Percentiles rank a stretch among this genome's conserved stretches.
These are phyloP conservation scores for Chlorencoelia australis DNA, from an alignment of 2,329 filamentous ascomycete species.

Conservation along the genomic window DNA sequence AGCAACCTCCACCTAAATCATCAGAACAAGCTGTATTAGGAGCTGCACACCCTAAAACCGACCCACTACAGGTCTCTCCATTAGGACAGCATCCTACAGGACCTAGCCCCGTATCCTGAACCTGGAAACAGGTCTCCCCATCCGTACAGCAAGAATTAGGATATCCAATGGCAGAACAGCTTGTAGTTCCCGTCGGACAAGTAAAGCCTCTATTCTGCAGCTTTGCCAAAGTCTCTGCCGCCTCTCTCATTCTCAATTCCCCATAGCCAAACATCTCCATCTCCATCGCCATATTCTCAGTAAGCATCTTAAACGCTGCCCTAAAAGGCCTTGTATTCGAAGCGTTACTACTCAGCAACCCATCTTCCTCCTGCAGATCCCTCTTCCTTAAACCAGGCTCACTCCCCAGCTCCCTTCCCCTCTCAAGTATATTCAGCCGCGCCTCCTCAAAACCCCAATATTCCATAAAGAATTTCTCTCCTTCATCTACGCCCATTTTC, in stretches of 20 bases:
- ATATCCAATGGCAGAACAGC: conserved; percentile 53
- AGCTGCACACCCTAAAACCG: conserved; percentile 49
- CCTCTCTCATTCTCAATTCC: conserved; percentile 12
- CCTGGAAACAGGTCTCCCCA: conserved; percentile 55
- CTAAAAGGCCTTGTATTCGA: conserved; percentile 29
- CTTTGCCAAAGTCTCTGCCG: conserved; percentile 33
- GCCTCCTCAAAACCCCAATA: conserved; percentile 36
- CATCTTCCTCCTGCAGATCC: conserved; percentile 18
- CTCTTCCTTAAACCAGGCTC: conserved; percentile 9
- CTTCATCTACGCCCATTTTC: conserved; percentile 61
- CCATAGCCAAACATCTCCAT: conserved; percentile 2
- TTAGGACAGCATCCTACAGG: conserved; percentile 66
- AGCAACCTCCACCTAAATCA: conserved; percentile 63
- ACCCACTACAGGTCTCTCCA: conserved; percentile 52
- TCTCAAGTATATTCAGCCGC: conserved; percentile 5
- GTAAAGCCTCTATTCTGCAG: conserved; percentile 48
- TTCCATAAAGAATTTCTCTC: conserved; percentile 64
- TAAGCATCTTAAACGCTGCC: conserved; percentile 43
- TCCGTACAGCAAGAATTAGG: conserved; percentile 64
- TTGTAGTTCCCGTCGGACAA: conserved; percentile 57
- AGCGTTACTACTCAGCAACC: conserved; percentile 14
- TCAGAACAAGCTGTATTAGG: conserved; percentile 56
- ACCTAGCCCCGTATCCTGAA: conserved; percentile 52
- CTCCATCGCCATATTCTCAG: conserved; percentile 13
- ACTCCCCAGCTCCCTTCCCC: neutral